Evolutionary conservation across 371 early-diverging fungal genomes (phyloP).

Genomic region (Sporodiniella umbellata): DNA sequence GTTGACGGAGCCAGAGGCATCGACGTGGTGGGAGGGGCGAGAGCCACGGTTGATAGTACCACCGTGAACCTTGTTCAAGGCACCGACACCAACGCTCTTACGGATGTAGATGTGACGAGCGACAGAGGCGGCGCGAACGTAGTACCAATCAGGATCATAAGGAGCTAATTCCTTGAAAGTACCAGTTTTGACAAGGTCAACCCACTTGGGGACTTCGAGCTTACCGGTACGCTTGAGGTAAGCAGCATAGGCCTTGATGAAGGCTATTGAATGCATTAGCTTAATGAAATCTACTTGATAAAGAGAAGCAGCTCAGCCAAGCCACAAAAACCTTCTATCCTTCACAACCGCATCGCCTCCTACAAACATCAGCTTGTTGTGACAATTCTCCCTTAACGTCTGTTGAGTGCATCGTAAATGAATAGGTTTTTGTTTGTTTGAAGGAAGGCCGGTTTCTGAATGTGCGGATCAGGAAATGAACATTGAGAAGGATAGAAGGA

Average conservation of each 20-base stretch:
- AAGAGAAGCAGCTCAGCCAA: conserved; percentile 1
- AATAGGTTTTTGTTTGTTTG: too few relatives aligned
- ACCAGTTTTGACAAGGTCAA: conserved; percentile 95
- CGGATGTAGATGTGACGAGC: conserved; percentile 97
- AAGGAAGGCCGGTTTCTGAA: too few relatives aligned
- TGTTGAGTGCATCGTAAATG: too few relatives aligned
- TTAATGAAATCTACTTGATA: not conserved
- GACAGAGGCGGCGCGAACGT: conserved; percentile 92
- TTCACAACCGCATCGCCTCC: too few relatives aligned
- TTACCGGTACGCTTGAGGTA: conserved; percentile 96
- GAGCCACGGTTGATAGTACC: conserved; percentile 88
- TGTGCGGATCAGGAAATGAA: not conserved
- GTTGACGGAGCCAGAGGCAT: conserved; percentile 85
- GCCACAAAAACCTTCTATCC: not conserved
- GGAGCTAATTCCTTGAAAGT: conserved; percentile 94
- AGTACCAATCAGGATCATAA: conserved; percentile 98
- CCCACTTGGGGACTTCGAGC: conserved; percentile 97
- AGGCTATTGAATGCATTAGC: conserved; percentile 35
- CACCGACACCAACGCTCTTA: conserved; percentile 90
- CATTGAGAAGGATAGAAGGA: not conserved
- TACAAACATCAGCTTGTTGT: too few relatives aligned
- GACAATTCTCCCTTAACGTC: too few relatives aligned
- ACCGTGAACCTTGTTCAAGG: conserved; percentile 88
- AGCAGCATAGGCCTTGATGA: conserved; percentile 95
- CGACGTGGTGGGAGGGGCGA: conserved; percentile 87